phyloP scores from a whole-genome alignment of 371 early-diverging fungal species.

The Nosema muscidifuracis region DNA sequence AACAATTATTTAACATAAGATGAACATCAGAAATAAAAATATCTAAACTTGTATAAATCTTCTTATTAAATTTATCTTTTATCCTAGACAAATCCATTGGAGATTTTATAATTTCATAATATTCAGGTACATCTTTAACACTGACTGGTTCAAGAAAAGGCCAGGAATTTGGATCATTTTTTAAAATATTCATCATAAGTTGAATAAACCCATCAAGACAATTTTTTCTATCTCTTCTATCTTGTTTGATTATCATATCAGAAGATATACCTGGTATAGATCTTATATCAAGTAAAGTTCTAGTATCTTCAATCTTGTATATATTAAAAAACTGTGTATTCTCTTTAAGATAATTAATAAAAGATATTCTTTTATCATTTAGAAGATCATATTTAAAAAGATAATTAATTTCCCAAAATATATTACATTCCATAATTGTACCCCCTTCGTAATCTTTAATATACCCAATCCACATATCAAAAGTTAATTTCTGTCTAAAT shows the following conservation, averaged over 20 bases:
- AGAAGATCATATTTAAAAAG: constrained; percentile 48
- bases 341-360: constrained; percentile 49
- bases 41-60: constrained; percentile 68
- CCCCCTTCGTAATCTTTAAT: constrained; percentile 99
- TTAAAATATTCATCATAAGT: constrained; percentile 70
- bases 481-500: constrained; percentile 83
- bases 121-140: constrained; percentile 74
- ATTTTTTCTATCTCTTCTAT: constrained; percentile 30
- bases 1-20: constrained; percentile 76
- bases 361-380: constrained; percentile 25
- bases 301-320: constrained; percentile 19
- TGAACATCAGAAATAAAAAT: constrained; percentile 70
- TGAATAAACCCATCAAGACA: constrained; percentile 67
- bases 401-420: constrained; percentile 59
- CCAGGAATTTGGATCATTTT: constrained; percentile 77
- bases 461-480: constrained; percentile 92
- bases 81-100: constrained; percentile 89
- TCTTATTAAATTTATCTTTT: constrained; percentile 68
- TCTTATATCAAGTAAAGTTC: background rate
- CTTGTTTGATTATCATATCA: background rate
- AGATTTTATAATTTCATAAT: constrained; percentile 83
- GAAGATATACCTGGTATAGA: constrained; percentile 1
- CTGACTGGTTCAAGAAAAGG: constrained; percentile 92
- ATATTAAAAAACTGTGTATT: constrained; percentile 30
- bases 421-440: constrained; percentile 74